These are phyloP conservation scores for Atalantia buxifolia DNA, from an alignment of 345 rosid genomes.

Conservation along the genomic window DNA sequence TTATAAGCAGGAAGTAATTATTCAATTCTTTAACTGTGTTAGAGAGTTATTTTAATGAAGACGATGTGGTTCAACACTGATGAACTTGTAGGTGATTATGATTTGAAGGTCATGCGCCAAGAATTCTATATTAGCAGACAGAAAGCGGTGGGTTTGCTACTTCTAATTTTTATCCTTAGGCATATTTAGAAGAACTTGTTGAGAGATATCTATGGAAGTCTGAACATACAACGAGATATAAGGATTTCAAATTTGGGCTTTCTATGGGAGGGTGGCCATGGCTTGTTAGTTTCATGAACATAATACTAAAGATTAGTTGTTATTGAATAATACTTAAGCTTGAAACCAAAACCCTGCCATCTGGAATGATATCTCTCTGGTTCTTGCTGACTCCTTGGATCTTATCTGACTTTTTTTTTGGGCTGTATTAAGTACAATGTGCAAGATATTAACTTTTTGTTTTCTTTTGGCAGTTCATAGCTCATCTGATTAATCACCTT, in stretches of 20 bases:
- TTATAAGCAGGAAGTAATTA: conserved; percentile 5
- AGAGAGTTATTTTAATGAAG: conserved; percentile 1
- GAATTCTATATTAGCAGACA: conserved; percentile 83
- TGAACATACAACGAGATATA: neutral
- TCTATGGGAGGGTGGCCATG: neutral
- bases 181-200: neutral
- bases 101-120: conserved; percentile 95
- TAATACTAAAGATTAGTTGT: neutral
- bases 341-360: neutral
- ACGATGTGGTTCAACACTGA: conserved; percentile 14
- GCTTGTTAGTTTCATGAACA: neutral
- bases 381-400: neutral
- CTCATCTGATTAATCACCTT: conserved; percentile 88
- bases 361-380: neutral
- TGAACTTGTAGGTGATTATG: conserved; percentile 77
- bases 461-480: conserved; percentile 64
- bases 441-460: neutral
- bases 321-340: neutral
- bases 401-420: neutral
- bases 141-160: conserved; percentile 55
- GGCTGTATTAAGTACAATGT: neutral
- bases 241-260: neutral
- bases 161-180: neutral
- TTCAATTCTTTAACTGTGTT: neutral
- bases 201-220: neutral